Evolutionary conservation across 768 basidiomycete species (phyloP).

Genomic region (Mycena galopus): DNA sequence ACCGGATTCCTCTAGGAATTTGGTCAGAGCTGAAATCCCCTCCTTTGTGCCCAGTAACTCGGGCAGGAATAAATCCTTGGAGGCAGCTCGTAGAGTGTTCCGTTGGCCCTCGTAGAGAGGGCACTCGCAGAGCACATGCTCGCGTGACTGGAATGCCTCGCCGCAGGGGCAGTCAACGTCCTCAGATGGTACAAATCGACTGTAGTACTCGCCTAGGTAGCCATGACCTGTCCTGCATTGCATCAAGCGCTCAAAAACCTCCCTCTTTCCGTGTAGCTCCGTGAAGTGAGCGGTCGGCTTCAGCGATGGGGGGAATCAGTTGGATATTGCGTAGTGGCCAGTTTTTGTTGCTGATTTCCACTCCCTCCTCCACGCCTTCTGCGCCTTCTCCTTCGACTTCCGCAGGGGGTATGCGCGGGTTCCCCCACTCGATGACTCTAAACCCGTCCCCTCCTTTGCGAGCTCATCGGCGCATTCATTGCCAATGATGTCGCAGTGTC

Average conservation of each 20-base stretch:
- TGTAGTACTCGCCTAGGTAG: slow-evolving; percentile 42
- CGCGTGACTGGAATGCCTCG: too few relatives aligned
- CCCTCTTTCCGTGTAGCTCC: background rate
- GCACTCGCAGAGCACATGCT: too few relatives aligned
- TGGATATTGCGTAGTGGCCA: slow-evolving; percentile 31
- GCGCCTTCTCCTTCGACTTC: slow-evolving; percentile 12
- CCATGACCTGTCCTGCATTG: background rate
- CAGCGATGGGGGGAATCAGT: slow-evolving; percentile 35
- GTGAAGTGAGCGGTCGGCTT: slow-evolving; percentile 29
- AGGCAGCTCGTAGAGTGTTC: too few relatives aligned
- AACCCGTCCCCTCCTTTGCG: slow-evolving; percentile 39
- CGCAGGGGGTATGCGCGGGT: slow-evolving; percentile 35
- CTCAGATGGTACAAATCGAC: slow-evolving; percentile 18
- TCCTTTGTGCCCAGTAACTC: too few relatives aligned
- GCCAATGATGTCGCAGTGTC: slow-evolving; percentile 38
- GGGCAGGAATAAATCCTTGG: too few relatives aligned
- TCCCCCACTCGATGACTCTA: background rate
- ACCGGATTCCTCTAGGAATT: too few relatives aligned
- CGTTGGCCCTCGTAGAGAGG: too few relatives aligned
- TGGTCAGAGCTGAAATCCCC: too few relatives aligned
- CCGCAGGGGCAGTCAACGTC: too few relatives aligned
- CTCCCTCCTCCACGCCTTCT: slow-evolving; percentile 31
- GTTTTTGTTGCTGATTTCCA: slow-evolving; percentile 31
- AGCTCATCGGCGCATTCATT: slow-evolving; percentile 43
- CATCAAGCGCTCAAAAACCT: background rate